Percentiles rank a stretch among this genome's conserved stretches.
These are phyloP conservation scores for Neurospora sp. DNA, from an alignment of 495 filamentous ascomycete genomes.

Conservation along the genomic window DNA sequence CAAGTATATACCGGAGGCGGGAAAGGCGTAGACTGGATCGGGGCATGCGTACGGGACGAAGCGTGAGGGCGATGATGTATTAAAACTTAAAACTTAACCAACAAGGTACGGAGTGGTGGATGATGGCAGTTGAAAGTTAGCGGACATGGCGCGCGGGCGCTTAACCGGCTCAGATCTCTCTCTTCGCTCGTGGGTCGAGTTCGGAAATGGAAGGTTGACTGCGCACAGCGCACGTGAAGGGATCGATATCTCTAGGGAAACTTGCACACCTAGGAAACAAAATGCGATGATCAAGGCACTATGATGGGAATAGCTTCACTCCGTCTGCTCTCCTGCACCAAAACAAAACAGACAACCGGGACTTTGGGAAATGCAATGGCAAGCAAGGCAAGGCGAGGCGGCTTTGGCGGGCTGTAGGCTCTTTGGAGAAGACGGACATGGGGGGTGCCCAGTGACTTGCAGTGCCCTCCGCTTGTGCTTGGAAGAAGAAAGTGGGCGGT, in stretches of 20 bases:
- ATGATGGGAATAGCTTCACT: slow-evolving; percentile 5
- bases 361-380: neutral
- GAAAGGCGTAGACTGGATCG: neutral
- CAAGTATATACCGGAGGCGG: neutral
- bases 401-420: neutral
- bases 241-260: neutral
- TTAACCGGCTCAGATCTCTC: neutral
- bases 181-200: neutral
- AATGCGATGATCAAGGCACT: neutral
- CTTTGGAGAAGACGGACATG: neutral
- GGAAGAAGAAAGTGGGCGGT: neutral
- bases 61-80: neutral
- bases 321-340: neutral
- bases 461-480: neutral
- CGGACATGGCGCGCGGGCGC: neutral
- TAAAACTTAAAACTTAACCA: neutral
- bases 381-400: neutral
- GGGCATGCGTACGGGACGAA: neutral
- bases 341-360: neutral
- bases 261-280: neutral
- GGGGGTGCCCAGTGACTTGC: neutral
- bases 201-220: neutral
- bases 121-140: neutral
- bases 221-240: slow-evolving; percentile 7
- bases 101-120: neutral